Base-by-base conservation (phyloP, 2,329 filamentous ascomycete genomes). In the Lojkania enalia region DNA sequence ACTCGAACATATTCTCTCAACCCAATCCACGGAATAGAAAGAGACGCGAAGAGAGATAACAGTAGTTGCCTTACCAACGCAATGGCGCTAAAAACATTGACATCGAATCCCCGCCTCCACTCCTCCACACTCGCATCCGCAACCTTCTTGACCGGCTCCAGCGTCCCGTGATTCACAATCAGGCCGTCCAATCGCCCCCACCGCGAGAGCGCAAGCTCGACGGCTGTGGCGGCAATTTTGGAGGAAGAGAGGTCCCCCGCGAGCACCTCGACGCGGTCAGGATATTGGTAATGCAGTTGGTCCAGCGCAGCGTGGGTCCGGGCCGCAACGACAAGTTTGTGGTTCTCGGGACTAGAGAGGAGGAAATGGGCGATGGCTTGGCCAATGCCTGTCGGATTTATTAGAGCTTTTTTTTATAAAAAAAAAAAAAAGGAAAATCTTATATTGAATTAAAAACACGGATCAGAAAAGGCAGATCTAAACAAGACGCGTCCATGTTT, bases 71-170 rank as follows among this genome's bases (percentile, higher is more conserved):
- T 61, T 74, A 95, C 88, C 69, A 96, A 76, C 23, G 83, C 84
- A 33, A 96, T 74, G 20, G 83, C 83, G 55, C 89, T 92, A 66
- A 96, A 90, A 57, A 97, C 83, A 66, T 97, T 97, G 50, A 90
- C 76, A 57, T 95, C 85, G 69, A 90, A 96, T 6, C 80, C 76
- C 2, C 74, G 71, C 60, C 83, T 85, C 88, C 91, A 96, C 49
- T 87, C 85, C 27, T 87, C 83, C 0, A 83, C 63, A n/a, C 81
- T 80, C 13, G 79, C 77, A 43, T 92, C 81, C 3, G 74, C 82
- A 33, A 97, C 74, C 46, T 81, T 82, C 39, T 81, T 82, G 31
- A 95, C 84, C 1, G 90, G 87, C n/a, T 83, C 80, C 33, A 99
- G 72, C 1, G 84, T 77, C 15, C 90, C 91, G 65, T 99, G 94